These are phyloP conservation scores for Zancudomyces culisetae DNA, from an alignment of 371 early-diverging fungal genomes.

Conservation along the genomic window DNA sequence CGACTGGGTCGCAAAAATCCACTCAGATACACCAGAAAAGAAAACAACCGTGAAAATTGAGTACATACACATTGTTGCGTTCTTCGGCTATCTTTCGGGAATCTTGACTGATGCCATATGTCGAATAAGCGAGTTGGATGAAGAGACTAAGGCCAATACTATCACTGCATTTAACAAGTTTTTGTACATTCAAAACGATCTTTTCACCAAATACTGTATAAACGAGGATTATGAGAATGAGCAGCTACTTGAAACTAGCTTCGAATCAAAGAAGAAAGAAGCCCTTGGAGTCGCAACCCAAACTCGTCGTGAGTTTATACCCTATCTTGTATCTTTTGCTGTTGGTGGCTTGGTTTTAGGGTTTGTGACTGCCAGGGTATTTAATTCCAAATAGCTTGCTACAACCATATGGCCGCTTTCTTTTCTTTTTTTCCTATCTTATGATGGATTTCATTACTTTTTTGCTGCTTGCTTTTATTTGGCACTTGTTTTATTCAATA, in stretches of 20 bases:
- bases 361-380: not conserved
- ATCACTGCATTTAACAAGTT: constrained; percentile 62
- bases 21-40: constrained; percentile 49
- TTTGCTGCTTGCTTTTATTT: not conserved
- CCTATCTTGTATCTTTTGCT: constrained; percentile 8
- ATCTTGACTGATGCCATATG: constrained; percentile 40
- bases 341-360: constrained; percentile 12
- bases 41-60: constrained; percentile 61
- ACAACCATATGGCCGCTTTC: not conserved
- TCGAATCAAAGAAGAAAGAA: constrained; percentile 6
- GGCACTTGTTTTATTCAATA: too few species aligned
- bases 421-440: not conserved
- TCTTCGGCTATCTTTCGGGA: constrained; percentile 51
- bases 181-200: constrained; percentile 75
- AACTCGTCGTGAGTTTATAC: constrained; percentile 11
- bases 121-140: constrained; percentile 16
- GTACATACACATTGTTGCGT: constrained; percentile 57
- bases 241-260: constrained; percentile 10
- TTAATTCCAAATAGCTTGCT: not conserved
- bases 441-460: not conserved
- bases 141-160: constrained; percentile 33
- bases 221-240: constrained; percentile 26
- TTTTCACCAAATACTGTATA: constrained; percentile 61
- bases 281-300: not conserved
- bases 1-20: constrained; percentile 53